phyloP scores from a whole-genome alignment of 2,329 filamentous ascomycete species.

The Fusarium ambrosium region DNA sequence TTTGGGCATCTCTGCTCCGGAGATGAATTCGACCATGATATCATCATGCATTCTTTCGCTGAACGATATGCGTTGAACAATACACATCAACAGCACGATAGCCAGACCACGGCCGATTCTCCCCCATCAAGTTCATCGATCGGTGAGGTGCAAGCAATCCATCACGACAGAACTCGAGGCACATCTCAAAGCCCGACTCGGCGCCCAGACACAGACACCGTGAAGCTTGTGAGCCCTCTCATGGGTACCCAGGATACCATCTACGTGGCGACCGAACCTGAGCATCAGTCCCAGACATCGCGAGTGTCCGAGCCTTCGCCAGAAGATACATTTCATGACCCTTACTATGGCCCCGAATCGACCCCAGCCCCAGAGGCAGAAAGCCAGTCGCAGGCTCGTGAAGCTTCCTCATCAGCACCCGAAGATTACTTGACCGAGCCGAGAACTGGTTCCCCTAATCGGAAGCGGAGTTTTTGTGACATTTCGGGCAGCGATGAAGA shows the following conservation, averaged over 20 bases:
- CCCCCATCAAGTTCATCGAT: slow-evolving; percentile 16
- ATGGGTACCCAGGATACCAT: slow-evolving; percentile 17
- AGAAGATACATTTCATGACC: background rate
- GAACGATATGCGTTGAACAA: background rate
- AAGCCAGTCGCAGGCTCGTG: background rate
- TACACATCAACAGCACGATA: slow-evolving; percentile 10
- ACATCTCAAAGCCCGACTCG: background rate
- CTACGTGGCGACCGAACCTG: background rate
- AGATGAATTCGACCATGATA: slow-evolving; percentile 74
- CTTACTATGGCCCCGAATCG: background rate
- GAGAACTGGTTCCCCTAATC: background rate
- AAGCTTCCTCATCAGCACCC: background rate
- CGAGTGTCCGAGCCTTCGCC: background rate
- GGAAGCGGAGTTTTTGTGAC: slow-evolving; percentile 41
- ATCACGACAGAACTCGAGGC: background rate
- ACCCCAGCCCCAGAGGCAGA: background rate
- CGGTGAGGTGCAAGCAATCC: background rate
- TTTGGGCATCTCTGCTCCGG: slow-evolving; percentile 79
- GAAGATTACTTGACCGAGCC: background rate
- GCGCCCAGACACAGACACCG: background rate
- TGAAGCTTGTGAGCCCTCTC: slow-evolving; percentile 8
- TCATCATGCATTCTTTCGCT: slow-evolving; percentile 62
- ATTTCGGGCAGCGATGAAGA: slow-evolving; percentile 4
- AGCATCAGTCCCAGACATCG: background rate
- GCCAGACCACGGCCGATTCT: slow-evolving; percentile 34